Evolutionary conservation across 2,329 filamentous ascomycete species (phyloP).

Genomic region (Calonectria honghensis): DNA sequence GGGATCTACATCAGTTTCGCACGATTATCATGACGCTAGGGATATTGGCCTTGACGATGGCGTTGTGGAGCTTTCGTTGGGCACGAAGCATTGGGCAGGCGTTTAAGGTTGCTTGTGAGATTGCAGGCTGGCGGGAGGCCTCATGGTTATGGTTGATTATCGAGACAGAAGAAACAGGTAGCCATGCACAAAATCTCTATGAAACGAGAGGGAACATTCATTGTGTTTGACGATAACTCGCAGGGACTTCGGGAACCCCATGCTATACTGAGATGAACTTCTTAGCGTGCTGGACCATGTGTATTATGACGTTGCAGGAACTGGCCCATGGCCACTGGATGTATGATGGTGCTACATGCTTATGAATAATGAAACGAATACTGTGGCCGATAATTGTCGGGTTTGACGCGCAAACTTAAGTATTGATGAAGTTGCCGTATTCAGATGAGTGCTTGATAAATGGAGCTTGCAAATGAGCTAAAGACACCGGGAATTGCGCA

Average conservation of each 20-base stretch:
- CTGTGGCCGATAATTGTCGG: background rate
- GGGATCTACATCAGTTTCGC: conserved; percentile 17
- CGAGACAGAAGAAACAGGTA: conserved; percentile 13
- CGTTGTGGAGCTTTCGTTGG: conserved; percentile 43
- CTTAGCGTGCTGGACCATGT: background rate
- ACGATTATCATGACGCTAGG: conserved; percentile 30
- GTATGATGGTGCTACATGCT: background rate
- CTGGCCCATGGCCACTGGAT: background rate
- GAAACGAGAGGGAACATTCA: conserved; percentile 17
- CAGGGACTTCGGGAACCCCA: conserved; percentile 26
- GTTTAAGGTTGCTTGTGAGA: conserved; percentile 39
- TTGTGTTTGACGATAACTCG: conserved; percentile 35
- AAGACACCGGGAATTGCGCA: background rate
- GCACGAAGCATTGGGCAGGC: conserved; percentile 42
- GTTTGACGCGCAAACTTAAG: background rate
- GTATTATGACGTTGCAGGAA: conserved; percentile 1
- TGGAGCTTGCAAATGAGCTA: background rate
- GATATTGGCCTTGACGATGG: conserved; percentile 35
- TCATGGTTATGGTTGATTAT: conserved; percentile 33
- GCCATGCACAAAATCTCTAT: conserved; percentile 33
- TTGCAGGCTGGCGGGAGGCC: conserved; percentile 31
- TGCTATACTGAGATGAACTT: background rate
- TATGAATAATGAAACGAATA: conserved; percentile 4
- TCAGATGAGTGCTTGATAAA: background rate
- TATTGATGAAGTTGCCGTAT: conserved; percentile 27